phyloP scores from a whole-genome alignment of 805 yeast genomes.

The Metschnikowia similis region DNA sequence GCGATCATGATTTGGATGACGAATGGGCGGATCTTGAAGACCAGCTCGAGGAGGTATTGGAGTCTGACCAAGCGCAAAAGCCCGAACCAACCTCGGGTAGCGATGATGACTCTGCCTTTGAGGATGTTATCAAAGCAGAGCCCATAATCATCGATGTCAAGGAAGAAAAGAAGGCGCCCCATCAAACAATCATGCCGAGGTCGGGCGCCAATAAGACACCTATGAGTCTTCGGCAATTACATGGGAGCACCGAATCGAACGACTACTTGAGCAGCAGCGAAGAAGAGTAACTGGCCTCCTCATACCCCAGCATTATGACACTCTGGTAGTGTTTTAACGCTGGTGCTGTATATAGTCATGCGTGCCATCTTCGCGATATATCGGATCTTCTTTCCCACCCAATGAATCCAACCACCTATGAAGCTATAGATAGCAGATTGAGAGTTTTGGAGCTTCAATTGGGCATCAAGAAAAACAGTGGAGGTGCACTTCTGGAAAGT shows the following conservation, averaged over 20 bases:
- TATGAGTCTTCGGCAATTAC: conserved; percentile 36
- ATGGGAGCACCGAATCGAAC: conserved; percentile 23
- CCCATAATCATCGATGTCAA: conserved; percentile 25
- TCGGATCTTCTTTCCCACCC: not conserved
- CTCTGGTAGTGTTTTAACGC: conserved; percentile 2
- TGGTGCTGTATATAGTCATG: conserved; percentile 1
- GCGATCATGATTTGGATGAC: conserved; percentile 28
- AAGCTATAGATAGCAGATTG: not conserved
- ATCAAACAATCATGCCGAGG: conserved; percentile 2
- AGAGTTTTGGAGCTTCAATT: conserved; percentile 6
- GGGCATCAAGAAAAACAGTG: not conserved
- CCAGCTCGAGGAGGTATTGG: conserved; percentile 39
- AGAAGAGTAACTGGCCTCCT: conserved; percentile 21
- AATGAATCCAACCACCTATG: conserved; percentile 1
- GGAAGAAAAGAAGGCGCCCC: conserved; percentile 15
- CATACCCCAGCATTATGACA: not conserved
- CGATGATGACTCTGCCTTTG: conserved; percentile 25
- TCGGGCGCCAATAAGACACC: conserved; percentile 21
- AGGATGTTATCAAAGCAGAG: conserved; percentile 19
- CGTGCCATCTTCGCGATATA: conserved; percentile 1
- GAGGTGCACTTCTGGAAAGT: not conserved
- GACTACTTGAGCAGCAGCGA: conserved; percentile 31
- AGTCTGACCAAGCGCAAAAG: conserved; percentile 14
- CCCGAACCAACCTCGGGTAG: conserved; percentile 10
- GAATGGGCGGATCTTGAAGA: conserved; percentile 42